Evolutionary conservation across 352 stramenopile genomes (phyloP).

Genomic region (Phytophthora pinifolia): DNA sequence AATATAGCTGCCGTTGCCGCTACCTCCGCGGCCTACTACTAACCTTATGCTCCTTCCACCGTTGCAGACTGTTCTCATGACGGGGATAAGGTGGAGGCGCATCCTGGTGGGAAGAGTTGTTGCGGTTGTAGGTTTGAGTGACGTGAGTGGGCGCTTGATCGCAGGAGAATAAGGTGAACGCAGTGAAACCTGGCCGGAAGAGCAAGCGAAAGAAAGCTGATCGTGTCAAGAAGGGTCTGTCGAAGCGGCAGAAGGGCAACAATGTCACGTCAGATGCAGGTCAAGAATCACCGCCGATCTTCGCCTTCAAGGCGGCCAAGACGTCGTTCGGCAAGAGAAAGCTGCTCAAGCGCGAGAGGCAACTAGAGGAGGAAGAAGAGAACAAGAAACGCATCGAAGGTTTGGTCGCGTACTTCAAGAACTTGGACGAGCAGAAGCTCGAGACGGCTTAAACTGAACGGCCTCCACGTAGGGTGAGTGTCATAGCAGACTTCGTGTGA

Average conservation of each 20-base stretch:
- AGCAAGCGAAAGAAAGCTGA: slow-evolving; percentile 13
- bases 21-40: not conserved
- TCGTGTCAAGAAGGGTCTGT: slow-evolving; percentile 12
- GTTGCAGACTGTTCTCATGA: slow-evolving; percentile 20
- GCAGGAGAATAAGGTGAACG: slow-evolving; percentile 37
- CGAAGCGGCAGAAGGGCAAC: slow-evolving; percentile 17
- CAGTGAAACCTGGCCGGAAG: slow-evolving; percentile 15
- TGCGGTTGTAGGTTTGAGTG: not conserved
- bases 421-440: slow-evolving; percentile 56
- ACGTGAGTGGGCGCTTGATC: not conserved
- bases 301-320: slow-evolving; percentile 48
- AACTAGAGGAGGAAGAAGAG: slow-evolving; percentile 36
- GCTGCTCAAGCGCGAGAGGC: slow-evolving; percentile 35
- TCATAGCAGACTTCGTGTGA: slow-evolving; percentile 1
- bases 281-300: slow-evolving; percentile 54
- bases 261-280: slow-evolving; percentile 1
- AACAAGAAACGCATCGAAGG: slow-evolving; percentile 57
- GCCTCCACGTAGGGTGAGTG: slow-evolving; percentile 1
- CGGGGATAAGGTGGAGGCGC: slow-evolving; percentile 22
- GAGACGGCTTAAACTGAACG: slow-evolving; percentile 33
- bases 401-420: slow-evolving; percentile 62
- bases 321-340: slow-evolving; percentile 52
- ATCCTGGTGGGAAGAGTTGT: not conserved
- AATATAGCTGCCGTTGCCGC: not conserved
- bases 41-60: not conserved